phyloP scores from a whole-genome alignment of 2,329 filamentous ascomycete species.

The Pseudogymnoascus sp. region DNA sequence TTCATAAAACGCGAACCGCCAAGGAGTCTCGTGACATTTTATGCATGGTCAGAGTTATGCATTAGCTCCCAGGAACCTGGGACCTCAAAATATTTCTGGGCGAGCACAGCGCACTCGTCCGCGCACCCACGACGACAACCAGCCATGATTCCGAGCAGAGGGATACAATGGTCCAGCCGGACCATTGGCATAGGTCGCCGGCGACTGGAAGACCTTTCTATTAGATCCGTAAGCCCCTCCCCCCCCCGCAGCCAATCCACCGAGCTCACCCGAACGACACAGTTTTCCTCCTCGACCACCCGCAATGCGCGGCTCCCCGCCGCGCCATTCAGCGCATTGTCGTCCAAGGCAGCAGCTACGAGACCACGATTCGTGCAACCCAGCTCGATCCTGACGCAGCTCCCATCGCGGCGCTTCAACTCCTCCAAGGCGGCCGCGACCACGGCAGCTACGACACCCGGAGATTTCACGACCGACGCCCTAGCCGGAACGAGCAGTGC shows the following conservation, averaged over 20 bases:
- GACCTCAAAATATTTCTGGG: slow-evolving; percentile 25
- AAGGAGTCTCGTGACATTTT: neutral
- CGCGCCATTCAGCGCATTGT: slow-evolving; percentile 18
- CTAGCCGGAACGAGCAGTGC: slow-evolving; percentile 8
- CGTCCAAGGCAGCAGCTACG: slow-evolving; percentile 12
- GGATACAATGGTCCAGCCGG: slow-evolving; percentile 39
- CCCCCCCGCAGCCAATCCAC: neutral
- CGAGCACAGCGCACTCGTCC: slow-evolving; percentile 8
- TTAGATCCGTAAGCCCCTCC: slow-evolving; percentile 21
- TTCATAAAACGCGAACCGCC: neutral
- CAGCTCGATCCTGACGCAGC: slow-evolving; percentile 18
- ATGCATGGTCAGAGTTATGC: neutral
- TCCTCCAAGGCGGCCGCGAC: slow-evolving; percentile 17
- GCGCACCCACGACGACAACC: slow-evolving; percentile 12
- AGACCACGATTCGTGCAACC: slow-evolving; percentile 14
- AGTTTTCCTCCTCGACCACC: slow-evolving; percentile 26
- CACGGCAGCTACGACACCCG: slow-evolving; percentile 10
- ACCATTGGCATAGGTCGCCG: slow-evolving; percentile 30
- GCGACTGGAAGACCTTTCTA: slow-evolving; percentile 32
- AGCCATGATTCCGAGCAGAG: slow-evolving; percentile 48
- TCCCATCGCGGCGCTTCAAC: slow-evolving; percentile 23
- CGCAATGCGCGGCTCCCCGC: slow-evolving; percentile 20
- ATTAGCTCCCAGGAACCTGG: neutral
- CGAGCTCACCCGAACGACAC: slow-evolving; percentile 15
- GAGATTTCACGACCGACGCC: slow-evolving; percentile 10